Evolutionary conservation across 2,329 filamentous ascomycete genomes (phyloP).

Genomic region (Tolypocladium paradoxum): DNA sequence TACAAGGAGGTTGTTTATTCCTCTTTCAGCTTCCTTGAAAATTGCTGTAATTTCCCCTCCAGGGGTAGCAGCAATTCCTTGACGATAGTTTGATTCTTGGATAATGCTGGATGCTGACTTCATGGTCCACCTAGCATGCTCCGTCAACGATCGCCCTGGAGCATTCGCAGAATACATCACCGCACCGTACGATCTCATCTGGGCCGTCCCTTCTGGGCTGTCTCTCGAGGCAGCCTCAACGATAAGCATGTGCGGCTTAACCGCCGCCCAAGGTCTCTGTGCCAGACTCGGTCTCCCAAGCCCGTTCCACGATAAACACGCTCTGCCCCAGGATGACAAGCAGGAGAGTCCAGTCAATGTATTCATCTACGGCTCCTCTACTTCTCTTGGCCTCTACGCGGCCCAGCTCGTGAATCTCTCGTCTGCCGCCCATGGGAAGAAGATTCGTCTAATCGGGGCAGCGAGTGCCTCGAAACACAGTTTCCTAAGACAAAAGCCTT

Average conservation of each 20-base stretch:
- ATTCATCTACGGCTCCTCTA: conserved; percentile 22
- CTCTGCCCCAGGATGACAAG: background rate
- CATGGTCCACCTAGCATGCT: conserved; percentile 18
- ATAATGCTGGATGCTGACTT: background rate
- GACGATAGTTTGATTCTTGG: background rate
- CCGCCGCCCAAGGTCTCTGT: conserved; percentile 30
- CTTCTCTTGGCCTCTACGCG: conserved; percentile 20
- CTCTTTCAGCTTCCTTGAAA: background rate
- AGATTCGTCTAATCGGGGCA: conserved; percentile 15
- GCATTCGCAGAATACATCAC: conserved; percentile 32
- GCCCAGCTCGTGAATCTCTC: conserved; percentile 16
- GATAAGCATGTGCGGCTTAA: conserved; percentile 29
- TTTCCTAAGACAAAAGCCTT: conserved; percentile 19
- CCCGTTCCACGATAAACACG: conserved; percentile 15
- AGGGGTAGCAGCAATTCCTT: background rate
- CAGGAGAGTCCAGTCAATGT: conserved; percentile 3
- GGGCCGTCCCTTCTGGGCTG: conserved; percentile 21
- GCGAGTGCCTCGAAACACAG: conserved; percentile 15
- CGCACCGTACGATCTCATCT: conserved; percentile 24
- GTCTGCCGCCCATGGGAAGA: conserved; percentile 2
- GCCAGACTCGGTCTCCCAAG: conserved; percentile 21
- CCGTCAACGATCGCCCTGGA: conserved; percentile 28
- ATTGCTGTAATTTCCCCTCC: background rate
- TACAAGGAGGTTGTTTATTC: conserved; percentile 23
- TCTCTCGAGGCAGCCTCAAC: conserved; percentile 24